Percentiles rank a stretch among this genome's conserved stretches.
phyloP scores from a whole-genome alignment of 1,284 basidiomycete species.

The Ustilago xerochloae region DNA sequence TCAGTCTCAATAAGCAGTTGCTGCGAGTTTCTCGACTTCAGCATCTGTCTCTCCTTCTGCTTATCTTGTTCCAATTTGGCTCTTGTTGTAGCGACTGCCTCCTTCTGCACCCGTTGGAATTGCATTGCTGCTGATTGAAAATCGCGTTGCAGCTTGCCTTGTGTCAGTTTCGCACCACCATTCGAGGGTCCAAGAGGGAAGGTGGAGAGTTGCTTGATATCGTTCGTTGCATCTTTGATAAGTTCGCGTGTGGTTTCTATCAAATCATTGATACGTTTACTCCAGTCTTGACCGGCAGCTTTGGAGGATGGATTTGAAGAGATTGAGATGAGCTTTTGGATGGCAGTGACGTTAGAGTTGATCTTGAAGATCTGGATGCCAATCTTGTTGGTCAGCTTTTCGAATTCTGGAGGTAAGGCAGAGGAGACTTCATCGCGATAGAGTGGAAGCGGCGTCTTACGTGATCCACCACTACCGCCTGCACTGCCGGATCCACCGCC shows the following conservation, averaged over 20 bases:
- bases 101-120: constrained; percentile 90
- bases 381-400: constrained; percentile 82
- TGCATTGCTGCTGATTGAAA: constrained; percentile 87
- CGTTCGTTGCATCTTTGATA: constrained; percentile 90
- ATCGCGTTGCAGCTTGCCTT: constrained; percentile 92
- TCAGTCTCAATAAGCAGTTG: constrained; percentile 41
- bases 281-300: constrained; percentile 70
- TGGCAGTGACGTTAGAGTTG: constrained; percentile 94
- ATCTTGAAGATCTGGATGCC: constrained; percentile 98
- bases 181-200: constrained; percentile 20
- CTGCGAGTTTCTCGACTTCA: constrained; percentile 40
- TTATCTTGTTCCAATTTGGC: constrained; percentile 83
- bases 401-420: constrained; percentile 71
- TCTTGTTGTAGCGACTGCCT: constrained; percentile 83
- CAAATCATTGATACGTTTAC: constrained; percentile 78
- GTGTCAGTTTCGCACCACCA: constrained; percentile 67
- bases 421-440: constrained; percentile 36
- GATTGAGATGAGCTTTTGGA: constrained; percentile 89
- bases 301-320: constrained; percentile 29
- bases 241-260: constrained; percentile 93
- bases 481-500: constrained; percentile 15
- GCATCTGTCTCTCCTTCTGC: constrained; percentile 81
- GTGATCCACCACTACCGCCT: constrained; percentile 24
- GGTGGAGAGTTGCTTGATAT: constrained; percentile 78
- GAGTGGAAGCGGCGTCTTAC: constrained; percentile 49